Conservation (phyloP, 106 monocot species). For the Vanilla planifolia region DNA sequence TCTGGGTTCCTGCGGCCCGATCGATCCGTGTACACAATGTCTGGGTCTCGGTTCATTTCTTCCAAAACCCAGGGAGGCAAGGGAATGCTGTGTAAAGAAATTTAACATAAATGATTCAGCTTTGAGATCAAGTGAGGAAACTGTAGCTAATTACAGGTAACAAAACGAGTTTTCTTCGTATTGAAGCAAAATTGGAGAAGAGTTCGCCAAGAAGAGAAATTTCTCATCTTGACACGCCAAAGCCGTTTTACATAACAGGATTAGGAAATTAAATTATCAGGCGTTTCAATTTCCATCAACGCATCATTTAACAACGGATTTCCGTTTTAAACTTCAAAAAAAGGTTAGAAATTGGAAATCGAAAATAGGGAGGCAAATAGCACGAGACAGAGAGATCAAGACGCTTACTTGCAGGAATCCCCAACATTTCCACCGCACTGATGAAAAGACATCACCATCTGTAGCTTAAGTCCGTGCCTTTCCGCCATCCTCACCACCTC, state of each 20-base stretch:
- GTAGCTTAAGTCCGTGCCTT: slow-evolving; percentile 51
- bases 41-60: slow-evolving; percentile 57
- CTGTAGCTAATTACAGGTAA: not conserved
- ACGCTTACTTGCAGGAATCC: slow-evolving; percentile 70
- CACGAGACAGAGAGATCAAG: not conserved
- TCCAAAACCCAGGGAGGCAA: slow-evolving; percentile 72
- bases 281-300: too few species aligned
- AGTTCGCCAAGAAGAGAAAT: too few species aligned
- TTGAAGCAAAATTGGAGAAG: too few species aligned
- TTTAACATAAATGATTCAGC: not conserved
- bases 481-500: slow-evolving; percentile 66
- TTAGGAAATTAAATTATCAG: too few species aligned
- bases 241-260: too few species aligned
- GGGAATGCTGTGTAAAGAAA: slow-evolving; percentile 46
- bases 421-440: slow-evolving; percentile 92
- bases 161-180: too few species aligned
- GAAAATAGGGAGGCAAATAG: not conserved
- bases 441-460: slow-evolving; percentile 91
- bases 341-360: too few species aligned
- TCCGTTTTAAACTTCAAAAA: too few species aligned
- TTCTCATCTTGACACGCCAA: too few species aligned
- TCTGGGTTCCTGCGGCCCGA: slow-evolving; percentile 67
- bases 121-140: not conserved
- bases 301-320: too few species aligned
- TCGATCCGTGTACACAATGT: slow-evolving; percentile 64